These are phyloP conservation scores for Macadamia integrifolia DNA, from an alignment of 164 flowering plant species.

Conservation along the genomic window DNA sequence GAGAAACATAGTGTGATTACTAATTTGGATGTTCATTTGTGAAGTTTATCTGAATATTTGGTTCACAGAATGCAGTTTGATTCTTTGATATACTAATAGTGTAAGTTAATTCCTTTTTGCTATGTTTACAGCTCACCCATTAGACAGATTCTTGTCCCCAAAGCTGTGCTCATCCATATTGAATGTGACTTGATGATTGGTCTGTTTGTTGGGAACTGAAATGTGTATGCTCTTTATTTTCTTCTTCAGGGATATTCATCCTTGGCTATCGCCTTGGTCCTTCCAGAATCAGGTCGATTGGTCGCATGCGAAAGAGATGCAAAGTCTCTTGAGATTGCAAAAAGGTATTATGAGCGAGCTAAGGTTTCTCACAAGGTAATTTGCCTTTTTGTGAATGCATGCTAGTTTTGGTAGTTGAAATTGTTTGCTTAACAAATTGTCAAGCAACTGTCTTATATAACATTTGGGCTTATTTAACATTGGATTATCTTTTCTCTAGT, in stretches of 20 bases:
- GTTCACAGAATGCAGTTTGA: too few species aligned
- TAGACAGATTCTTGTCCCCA: too few species aligned
- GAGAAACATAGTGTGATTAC: too few species aligned
- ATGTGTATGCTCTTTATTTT: constrained; percentile 5
- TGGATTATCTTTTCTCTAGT: background rate
- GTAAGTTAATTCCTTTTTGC: too few species aligned
- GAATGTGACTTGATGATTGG: background rate
- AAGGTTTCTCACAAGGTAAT: constrained; percentile 83
- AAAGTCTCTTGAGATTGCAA: constrained; percentile 69
- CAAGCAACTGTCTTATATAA: background rate
- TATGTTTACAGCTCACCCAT: too few species aligned
- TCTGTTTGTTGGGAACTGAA: background rate
- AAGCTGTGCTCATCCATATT: background rate
- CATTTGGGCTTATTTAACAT: background rate
- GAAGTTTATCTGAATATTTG: too few species aligned
- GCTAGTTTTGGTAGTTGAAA: background rate
- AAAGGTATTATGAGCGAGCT: constrained; percentile 62
- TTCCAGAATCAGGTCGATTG: constrained; percentile 68
- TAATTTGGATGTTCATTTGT: too few species aligned
- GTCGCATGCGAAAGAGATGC: constrained; percentile 54
- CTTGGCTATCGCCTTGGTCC: constrained; percentile 77
- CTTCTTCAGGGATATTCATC: constrained; percentile 89
- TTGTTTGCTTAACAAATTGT: background rate
- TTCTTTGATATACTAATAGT: too few species aligned
- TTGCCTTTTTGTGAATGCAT: background rate